Evolutionary conservation across 768 basidiomycete genomes (phyloP).

Genomic region (Mycena amicta): DNA sequence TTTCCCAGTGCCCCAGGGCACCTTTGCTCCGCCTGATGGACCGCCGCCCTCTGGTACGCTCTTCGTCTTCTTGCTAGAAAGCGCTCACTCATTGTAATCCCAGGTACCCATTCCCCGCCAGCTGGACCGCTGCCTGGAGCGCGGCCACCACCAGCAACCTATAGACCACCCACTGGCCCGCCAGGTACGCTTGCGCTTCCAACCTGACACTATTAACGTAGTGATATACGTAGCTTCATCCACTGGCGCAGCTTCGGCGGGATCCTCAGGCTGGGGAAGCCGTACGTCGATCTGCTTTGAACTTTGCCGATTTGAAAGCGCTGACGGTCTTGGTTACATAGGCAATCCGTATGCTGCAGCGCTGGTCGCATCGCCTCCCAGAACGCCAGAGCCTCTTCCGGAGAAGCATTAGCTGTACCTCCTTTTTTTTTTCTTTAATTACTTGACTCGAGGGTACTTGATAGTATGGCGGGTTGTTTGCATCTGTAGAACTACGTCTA

Average conservation of each 20-base stretch:
- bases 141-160: too few relatives aligned
- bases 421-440: too few relatives aligned
- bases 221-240: too few relatives aligned
- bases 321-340: background rate
- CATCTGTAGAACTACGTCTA: too few relatives aligned
- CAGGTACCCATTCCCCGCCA: background rate
- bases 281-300: constrained; percentile 7
- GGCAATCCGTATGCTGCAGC: background rate
- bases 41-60: background rate
- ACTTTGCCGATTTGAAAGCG: background rate
- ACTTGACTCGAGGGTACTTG: too few relatives aligned
- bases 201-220: too few relatives aligned
- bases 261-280: constrained; percentile 15
- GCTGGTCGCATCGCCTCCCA: background rate
- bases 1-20: background rate
- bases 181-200: too few relatives aligned
- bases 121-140: background rate
- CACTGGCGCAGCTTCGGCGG: too few relatives aligned
- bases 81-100: too few relatives aligned
- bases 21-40: background rate
- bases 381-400: background rate
- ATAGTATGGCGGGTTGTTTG: too few relatives aligned
- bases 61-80: background rate
- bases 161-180: too few relatives aligned
- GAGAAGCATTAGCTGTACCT: background rate